These are phyloP conservation scores for Endocalyx cinctus DNA, from an alignment of 2,329 filamentous ascomycete genomes.

Conservation along the genomic window DNA sequence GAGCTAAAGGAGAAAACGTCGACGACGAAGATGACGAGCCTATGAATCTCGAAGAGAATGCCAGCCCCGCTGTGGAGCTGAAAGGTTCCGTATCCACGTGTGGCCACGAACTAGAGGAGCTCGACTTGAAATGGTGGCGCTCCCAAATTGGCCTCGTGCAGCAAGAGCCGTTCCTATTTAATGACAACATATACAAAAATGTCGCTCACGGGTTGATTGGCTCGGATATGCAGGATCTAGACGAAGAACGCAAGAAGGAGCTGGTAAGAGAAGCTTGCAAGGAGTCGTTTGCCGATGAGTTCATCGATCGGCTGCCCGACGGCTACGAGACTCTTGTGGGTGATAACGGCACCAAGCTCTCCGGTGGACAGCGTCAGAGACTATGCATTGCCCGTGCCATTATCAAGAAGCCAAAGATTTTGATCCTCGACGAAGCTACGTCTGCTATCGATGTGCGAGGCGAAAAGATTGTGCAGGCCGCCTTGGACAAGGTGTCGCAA, in stretches of 20 bases:
- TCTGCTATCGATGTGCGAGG: slow-evolving; percentile 56
- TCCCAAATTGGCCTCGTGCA: slow-evolving; percentile 61
- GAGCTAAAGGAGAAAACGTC: slow-evolving; percentile 23
- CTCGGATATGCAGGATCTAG: slow-evolving; percentile 46
- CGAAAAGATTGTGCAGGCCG: slow-evolving; percentile 59
- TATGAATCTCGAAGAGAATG: slow-evolving; percentile 28
- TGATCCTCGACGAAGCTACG: slow-evolving; percentile 75
- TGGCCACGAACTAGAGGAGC: slow-evolving; percentile 47
- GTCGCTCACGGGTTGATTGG: slow-evolving; percentile 56
- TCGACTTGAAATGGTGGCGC: slow-evolving; percentile 61
- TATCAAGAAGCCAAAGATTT: slow-evolving; percentile 63
- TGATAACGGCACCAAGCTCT: slow-evolving; percentile 72
- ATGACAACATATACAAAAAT: slow-evolving; percentile 59
- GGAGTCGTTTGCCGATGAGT: slow-evolving; percentile 66
- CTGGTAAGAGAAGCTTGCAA: slow-evolving; percentile 61
- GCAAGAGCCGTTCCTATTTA: slow-evolving; percentile 66
- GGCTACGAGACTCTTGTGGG: slow-evolving; percentile 72
- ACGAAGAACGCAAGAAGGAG: slow-evolving; percentile 50
- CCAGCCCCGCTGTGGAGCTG: slow-evolving; percentile 41
- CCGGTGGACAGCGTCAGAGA: slow-evolving; percentile 81
- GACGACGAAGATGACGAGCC: slow-evolving; percentile 23
- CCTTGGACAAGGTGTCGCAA: slow-evolving; percentile 56
- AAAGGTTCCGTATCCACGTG: slow-evolving; percentile 50
- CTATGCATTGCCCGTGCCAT: slow-evolving; percentile 74
- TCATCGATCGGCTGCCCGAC: slow-evolving; percentile 58